phyloP scores from a whole-genome alignment of 192 early-diverging fungal species.

The Chytriomyces confervae region DNA sequence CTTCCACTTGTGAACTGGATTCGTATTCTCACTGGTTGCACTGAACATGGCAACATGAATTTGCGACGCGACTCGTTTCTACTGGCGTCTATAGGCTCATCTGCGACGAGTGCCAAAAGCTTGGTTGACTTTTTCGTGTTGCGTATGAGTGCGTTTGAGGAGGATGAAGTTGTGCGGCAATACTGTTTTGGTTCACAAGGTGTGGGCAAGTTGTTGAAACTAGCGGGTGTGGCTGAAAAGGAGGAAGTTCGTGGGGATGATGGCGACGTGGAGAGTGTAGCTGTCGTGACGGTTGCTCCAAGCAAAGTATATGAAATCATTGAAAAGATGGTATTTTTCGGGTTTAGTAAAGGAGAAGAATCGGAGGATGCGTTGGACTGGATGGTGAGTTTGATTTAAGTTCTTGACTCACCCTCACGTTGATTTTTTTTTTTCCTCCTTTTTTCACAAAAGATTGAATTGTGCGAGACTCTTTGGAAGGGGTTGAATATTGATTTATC shows the following conservation, averaged over 20 bases:
- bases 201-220: conserved; percentile 15
- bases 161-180: background rate
- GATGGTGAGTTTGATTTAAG: conserved; percentile 10
- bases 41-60: background rate
- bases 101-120: conserved; percentile 2
- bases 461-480: background rate
- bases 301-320: conserved; percentile 23
- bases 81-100: conserved; percentile 1
- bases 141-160: background rate
- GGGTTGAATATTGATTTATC: background rate
- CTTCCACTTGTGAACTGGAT: conserved; percentile 18
- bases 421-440: background rate
- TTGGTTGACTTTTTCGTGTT: conserved; percentile 27
- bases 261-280: background rate
- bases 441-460: conserved; percentile 7
- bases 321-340: conserved; percentile 4
- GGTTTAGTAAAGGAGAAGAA: background rate
- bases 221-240: background rate
- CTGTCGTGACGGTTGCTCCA: conserved; percentile 3
- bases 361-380: background rate
- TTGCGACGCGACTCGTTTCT: background rate
- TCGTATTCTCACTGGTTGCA: background rate
- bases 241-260: background rate
- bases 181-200: conserved; percentile 6
- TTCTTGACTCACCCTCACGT: background rate